These are phyloP conservation scores for Hysterium pulicare DNA, from an alignment of 2,329 filamentous ascomycete genomes.

Conservation along the genomic window DNA sequence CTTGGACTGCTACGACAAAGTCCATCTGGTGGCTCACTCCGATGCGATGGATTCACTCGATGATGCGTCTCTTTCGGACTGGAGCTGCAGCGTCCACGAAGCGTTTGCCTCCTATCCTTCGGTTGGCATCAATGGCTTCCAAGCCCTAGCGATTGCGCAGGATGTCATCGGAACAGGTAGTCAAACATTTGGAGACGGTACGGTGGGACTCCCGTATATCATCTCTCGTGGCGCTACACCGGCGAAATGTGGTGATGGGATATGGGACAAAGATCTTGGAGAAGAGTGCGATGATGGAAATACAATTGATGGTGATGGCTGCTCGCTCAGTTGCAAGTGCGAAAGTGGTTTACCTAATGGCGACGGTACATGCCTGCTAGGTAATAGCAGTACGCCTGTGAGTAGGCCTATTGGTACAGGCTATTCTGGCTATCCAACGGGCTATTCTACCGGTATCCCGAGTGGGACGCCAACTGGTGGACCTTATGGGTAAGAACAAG, in stretches of 20 bases:
- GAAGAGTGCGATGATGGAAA: conserved; percentile 18
- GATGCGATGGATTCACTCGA: conserved; percentile 12
- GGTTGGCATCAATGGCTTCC: conserved; percentile 13
- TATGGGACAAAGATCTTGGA: conserved; percentile 14
- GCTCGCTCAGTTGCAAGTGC: conserved; percentile 17
- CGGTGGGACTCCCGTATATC: conserved; percentile 17
- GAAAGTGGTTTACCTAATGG: conserved; percentile 14
- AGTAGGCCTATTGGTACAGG: conserved; percentile 7
- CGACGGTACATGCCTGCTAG: conserved; percentile 12
- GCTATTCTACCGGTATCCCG: conserved; percentile 5
- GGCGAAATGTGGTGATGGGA: conserved; percentile 16
- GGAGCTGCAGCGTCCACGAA: conserved; percentile 18
- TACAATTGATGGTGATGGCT: conserved; percentile 14
- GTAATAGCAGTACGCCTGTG: conserved; percentile 6
- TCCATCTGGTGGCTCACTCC: conserved; percentile 13
- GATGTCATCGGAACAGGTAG: conserved; percentile 13
- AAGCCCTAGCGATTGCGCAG: conserved; percentile 17
- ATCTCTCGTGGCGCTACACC: conserved; percentile 16
- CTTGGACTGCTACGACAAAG: conserved; percentile 17
- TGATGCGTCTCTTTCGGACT: conserved; percentile 13
- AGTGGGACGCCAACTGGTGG: background rate
- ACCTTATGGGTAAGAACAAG: background rate
- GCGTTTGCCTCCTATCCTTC: conserved; percentile 15
- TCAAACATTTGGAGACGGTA: conserved; percentile 14
- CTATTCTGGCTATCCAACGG: conserved; percentile 4